Base-by-base conservation (phyloP, 169 alveolate species). In the Besnoitia besnoiti region DNA sequence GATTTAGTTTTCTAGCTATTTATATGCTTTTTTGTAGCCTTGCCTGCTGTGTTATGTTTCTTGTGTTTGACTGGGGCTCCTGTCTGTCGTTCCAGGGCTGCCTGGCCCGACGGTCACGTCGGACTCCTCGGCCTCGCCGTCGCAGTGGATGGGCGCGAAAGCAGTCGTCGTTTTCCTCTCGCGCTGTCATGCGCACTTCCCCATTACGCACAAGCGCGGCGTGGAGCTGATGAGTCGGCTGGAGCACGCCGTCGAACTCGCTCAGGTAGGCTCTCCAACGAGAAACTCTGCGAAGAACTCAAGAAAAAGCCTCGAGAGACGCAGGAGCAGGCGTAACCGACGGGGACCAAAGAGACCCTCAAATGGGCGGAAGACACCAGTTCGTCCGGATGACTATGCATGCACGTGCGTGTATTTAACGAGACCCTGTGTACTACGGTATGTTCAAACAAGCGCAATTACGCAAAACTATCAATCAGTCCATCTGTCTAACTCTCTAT, bases 151-250 rank as follows among this genome's bases (percentile, higher is more conserved):
- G 59, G 62, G 35, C 21, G 80, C 93, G 47, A 89, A 89, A 61
- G 93, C 93, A 1, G 93, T 85, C 1, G 89, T 89, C 35, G 93
- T 89, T 4, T 89, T 89, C 67, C 80, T 89, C 16, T 73, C 93
- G 27, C 77, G 93, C 67, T 89, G 93, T 39, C 93, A 89, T 61
- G 19, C 44, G 77, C 47, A 49, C 88, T 89, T 89, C 40, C 93
- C 93, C 19, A 59, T 89, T 47, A 47, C 93, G 33, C 76, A 89
- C 85, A 89, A 47, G n/a, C 67, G 80, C 5, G 93, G 93, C 4
- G 89, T 89, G 24, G 93, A 89, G 40, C 62, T 89, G 21, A 89
- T 89, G 61, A n/a, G 39, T 3, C 85, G 89, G 2, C 93, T 89
- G 39, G 37, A 51, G 19, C 88, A 76, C 40, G 82, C 77, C 5